Evolutionary conservation across 1,139 yeast species (phyloP), one percentile per base, ranked within the genome.

Genomic region (Lodderomyces oxycetoniae): DNA sequence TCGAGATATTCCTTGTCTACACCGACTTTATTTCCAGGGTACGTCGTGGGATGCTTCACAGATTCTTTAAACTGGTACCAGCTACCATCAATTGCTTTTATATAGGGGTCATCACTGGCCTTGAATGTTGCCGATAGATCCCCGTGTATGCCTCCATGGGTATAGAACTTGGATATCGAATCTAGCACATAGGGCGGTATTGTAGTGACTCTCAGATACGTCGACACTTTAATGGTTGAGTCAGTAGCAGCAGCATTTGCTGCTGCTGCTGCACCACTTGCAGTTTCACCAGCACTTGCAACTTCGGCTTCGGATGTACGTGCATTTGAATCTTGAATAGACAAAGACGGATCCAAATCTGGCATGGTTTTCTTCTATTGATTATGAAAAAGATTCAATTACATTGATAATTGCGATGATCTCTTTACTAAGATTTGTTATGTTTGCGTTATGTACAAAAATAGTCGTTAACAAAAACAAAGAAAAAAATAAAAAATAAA

Each of bases 181-280:
- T 77, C 81, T 26, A 79, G 53, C 0, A 76, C 84, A 51, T 73
- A 79, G 0, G 79, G 75, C 10, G 34, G 34, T n/a, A n/a, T n/a
- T n/a, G n/a, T n/a, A n/a, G n/a, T n/a, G n/a, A n/a, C n/a, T n/a
- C n/a, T n/a, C n/a, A n/a, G n/a, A n/a, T n/a, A n/a, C n/a, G n/a
- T n/a, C n/a, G n/a, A n/a, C n/a, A n/a, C n/a, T n/a, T n/a, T n/a
- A n/a, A n/a, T 0, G 86, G 86, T n/a, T n/a, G n/a, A n/a, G n/a
- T n/a, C n/a, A n/a, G n/a, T n/a, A n/a, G n/a, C n/a, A 4, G 65
- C 58, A 29, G 61, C 56, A 35, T 61, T 63, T 14, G 73, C 23
- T 8, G 23, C 8, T 20, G 8, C 23, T 20, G 10, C 23, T 8
- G 23, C n/a, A 20, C n/a, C 23, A n/a, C 23, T 20, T 8, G 10